These are phyloP conservation scores for Trichoderma sp. DNA, from an alignment of 2,329 filamentous ascomycete genomes.

Conservation along the genomic window DNA sequence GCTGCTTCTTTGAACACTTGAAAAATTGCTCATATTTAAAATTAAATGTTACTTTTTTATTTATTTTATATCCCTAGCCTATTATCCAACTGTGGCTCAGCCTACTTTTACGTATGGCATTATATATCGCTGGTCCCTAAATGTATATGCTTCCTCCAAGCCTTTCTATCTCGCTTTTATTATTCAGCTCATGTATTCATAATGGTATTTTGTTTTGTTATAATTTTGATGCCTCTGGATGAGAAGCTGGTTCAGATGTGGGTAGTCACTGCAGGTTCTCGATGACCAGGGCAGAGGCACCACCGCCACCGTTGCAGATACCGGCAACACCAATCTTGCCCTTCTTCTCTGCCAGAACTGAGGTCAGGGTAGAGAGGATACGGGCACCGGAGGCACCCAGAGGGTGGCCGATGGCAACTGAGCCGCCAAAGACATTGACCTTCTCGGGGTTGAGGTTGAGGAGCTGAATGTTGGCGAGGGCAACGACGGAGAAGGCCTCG, in stretches of 20 bases:
- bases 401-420: slow-evolving; percentile 93
- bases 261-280: slow-evolving; percentile 64
- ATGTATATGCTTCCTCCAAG: background rate
- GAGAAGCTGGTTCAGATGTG: background rate
- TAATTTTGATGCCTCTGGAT: slow-evolving; percentile 21
- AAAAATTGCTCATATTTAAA: background rate
- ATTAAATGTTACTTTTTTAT: background rate
- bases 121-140: slow-evolving; percentile 6
- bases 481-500: slow-evolving; percentile 97
- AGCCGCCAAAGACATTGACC: slow-evolving; percentile 93
- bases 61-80: slow-evolving; percentile 1
- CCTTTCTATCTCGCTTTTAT: background rate
- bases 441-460: slow-evolving; percentile 77
- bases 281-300: slow-evolving; percentile 89
- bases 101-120: background rate
- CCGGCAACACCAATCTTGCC: slow-evolving; percentile 91
- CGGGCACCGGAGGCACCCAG: slow-evolving; percentile 91
- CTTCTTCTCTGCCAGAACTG: slow-evolving; percentile 86
- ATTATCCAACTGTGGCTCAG: slow-evolving; percentile 13
- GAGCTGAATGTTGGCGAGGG: slow-evolving; percentile 93
- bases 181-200: slow-evolving; percentile 22
- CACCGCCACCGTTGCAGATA: slow-evolving; percentile 97
- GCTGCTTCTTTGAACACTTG: background rate
- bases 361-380: slow-evolving; percentile 86
- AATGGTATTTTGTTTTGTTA: slow-evolving; percentile 11